These are phyloP conservation scores for Lipomyces anomalus DNA, from an alignment of 805 yeast genomes.

Conservation along the genomic window DNA sequence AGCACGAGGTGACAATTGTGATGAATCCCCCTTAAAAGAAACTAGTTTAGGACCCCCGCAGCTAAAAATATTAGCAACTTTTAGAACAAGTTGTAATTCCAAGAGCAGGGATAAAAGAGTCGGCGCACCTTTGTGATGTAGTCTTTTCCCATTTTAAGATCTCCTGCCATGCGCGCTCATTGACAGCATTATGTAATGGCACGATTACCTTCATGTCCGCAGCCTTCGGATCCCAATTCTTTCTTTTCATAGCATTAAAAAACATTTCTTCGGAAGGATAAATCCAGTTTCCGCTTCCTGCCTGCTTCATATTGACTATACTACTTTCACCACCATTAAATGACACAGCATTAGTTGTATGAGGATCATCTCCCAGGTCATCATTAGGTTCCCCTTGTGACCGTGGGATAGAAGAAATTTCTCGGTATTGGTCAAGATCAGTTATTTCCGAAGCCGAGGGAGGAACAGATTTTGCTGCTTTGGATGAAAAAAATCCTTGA, in stretches of 20 bases:
- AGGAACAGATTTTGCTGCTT: neutral
- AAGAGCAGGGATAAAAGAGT: neutral
- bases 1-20: conserved; percentile 83
- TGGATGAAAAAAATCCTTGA: neutral
- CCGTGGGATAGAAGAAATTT: conserved; percentile 13
- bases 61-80: conserved; percentile 6
- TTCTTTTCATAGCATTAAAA: conserved; percentile 87
- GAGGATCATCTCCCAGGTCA: conserved; percentile 61
- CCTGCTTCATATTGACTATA: no score
- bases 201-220: conserved; percentile 84
- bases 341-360: conserved; percentile 39
- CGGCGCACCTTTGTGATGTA: conserved; percentile 23
- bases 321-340: conserved; percentile 21
- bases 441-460: neutral
- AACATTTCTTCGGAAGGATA: conserved; percentile 95
- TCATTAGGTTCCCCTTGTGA: no score
- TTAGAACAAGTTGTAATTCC: conserved; percentile 2
- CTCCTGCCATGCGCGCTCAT: conserved; percentile 87
- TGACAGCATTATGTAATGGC: conserved; percentile 90
- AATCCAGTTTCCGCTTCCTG: conserved; percentile 61
- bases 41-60: conserved; percentile 86
- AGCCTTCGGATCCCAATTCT: conserved; percentile 78
- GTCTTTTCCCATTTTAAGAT: conserved; percentile 74
- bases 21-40: conserved; percentile 83
- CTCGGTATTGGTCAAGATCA: conserved; percentile 17